These are phyloP conservation scores for Pyrus hybrid DNA, from an alignment of 331 rosid species.

Conservation along the genomic window DNA sequence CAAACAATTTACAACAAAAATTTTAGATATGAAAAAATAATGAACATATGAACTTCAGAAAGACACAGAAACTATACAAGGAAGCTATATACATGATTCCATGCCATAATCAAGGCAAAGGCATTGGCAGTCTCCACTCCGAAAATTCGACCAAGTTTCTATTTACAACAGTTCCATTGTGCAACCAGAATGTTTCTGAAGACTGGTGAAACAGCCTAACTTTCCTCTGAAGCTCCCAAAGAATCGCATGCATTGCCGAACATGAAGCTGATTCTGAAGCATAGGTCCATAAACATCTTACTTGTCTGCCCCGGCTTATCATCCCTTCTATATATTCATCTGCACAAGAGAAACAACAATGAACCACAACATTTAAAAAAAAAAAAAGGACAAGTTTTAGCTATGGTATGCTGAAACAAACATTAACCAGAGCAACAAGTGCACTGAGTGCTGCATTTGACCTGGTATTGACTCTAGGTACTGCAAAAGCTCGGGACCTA, in stretches of 20 bases:
- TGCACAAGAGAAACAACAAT: conserved; percentile 14
- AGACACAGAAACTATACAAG: background rate
- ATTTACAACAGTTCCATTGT: conserved; percentile 65
- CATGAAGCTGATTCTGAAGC: conserved; percentile 57
- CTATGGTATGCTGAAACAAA: background rate
- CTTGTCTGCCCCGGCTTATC: conserved; percentile 56
- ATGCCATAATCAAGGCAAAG: conserved; percentile 55
- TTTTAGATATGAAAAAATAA: background rate
- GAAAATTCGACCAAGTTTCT: conserved; percentile 59
- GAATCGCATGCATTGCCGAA: conserved; percentile 78
- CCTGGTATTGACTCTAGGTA: conserved; percentile 91
- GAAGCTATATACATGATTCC: background rate
- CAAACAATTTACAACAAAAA: background rate
- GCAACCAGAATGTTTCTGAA: conserved; percentile 88
- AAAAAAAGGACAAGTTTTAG: background rate
- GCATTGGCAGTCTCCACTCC: conserved; percentile 69
- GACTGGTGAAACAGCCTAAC: conserved; percentile 84
- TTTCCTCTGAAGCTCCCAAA: conserved; percentile 96
- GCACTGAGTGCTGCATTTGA: conserved; percentile 8
- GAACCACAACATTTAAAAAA: background rate
- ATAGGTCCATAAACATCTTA: conserved; percentile 72
- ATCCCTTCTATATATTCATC: conserved; percentile 57
- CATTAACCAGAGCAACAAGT: conserved; percentile 2
- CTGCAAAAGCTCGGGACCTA: conserved; percentile 71
- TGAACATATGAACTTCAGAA: background rate